These are phyloP conservation scores for Wickerhamomyces ciferrii DNA, from an alignment of 805 yeast species.

Conservation along the genomic window DNA sequence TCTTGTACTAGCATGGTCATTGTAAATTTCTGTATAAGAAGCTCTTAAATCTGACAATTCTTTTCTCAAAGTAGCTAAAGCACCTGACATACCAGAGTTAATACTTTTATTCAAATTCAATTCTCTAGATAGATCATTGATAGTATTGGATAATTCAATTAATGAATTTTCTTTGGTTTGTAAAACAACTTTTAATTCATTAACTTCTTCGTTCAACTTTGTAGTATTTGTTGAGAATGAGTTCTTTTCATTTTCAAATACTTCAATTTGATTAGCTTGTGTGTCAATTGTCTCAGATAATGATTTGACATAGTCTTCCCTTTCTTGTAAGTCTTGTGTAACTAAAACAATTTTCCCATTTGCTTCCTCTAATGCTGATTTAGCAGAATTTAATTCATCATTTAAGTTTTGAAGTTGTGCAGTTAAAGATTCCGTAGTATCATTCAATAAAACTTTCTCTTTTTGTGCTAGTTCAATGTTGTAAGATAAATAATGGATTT, in stretches of 20 bases:
- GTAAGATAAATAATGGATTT: not conserved
- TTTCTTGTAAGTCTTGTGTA: conserved; percentile 3
- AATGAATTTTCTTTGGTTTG: not conserved
- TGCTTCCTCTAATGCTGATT: conserved; percentile 1
- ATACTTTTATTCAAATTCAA: conserved; percentile 7
- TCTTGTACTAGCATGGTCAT: not conserved
- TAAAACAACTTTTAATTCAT: not conserved
- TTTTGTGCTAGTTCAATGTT: not conserved
- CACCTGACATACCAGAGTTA: conserved; percentile 9
- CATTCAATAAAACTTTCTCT: conserved; percentile 7
- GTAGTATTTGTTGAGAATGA: not conserved
- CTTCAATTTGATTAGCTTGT: not conserved
- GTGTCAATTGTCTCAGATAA: conserved; percentile 4
- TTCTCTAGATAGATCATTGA: not conserved
- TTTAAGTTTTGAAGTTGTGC: not conserved
- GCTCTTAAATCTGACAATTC: not conserved
- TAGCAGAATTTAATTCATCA: not conserved
- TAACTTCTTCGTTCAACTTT: not conserved
- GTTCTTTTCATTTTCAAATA: not conserved
- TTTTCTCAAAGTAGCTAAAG: conserved; percentile 6
- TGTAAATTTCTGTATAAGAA: not conserved
- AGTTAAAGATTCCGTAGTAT: conserved; percentile 7
- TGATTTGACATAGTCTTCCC: not conserved
- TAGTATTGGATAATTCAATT: not conserved
- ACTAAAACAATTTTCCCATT: not conserved